These are phyloP conservation scores for Pythium plurisporium DNA, from an alignment of 352 stramenopile species.

Conservation along the genomic window DNA sequence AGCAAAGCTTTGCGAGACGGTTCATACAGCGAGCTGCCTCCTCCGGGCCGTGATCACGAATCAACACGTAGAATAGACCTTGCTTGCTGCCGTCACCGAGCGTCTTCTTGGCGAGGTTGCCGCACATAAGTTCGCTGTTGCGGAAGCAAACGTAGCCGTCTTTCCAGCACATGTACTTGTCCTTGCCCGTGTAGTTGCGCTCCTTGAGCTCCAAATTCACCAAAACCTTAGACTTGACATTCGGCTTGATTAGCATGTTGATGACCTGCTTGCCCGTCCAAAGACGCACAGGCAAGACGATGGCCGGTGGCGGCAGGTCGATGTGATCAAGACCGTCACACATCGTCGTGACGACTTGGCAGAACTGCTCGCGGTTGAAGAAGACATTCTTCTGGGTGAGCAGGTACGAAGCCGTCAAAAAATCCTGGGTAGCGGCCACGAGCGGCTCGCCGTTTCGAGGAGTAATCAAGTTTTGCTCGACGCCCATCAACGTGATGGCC, in stretches of 20 bases:
- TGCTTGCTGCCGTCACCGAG: constrained; percentile 98
- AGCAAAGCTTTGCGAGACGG: constrained; percentile 96
- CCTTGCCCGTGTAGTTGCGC: constrained; percentile 90
- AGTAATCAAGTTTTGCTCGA: constrained; percentile 97
- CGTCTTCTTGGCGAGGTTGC: constrained; percentile 98
- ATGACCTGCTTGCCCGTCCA: constrained; percentile 99
- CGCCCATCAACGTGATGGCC: constrained; percentile 96
- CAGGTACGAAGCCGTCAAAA: constrained; percentile 98
- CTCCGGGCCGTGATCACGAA: constrained; percentile 92
- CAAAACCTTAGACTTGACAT: constrained; percentile 75
- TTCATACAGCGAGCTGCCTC: constrained; percentile 97
- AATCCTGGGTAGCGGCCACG: constrained; percentile 98
- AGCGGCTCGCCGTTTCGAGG: constrained; percentile 97
- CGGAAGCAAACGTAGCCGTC: too few relatives aligned
- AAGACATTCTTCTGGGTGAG: constrained; percentile 99
- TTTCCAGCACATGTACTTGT: too few relatives aligned
- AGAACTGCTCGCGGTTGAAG: constrained; percentile 96
- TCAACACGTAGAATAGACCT: constrained; percentile 97
- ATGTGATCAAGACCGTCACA: constrained; percentile 95
- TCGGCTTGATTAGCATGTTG: constrained; percentile 84
- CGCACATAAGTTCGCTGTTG: constrained; percentile 98
- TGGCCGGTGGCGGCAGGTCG: constrained; percentile 70
- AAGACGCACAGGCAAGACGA: constrained; percentile 74
- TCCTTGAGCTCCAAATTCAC: constrained; percentile 89
- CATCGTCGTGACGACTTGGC: constrained; percentile 94